These are phyloP conservation scores for Medicago truncatula DNA, from an alignment of 306 rosid species.

Conservation along the genomic window MtrunA17r5.0-ANR NC_053044.1:51357501-51358000, in stretches of 20 bases:
- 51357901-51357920: constrained; percentile 89
- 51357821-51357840: constrained; percentile 66
- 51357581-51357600: constrained; percentile 52
- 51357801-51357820: constrained; percentile 69
- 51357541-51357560: constrained; percentile 55
- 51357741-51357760: constrained; percentile 46
- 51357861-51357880: constrained; percentile 87
- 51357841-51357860: constrained; percentile 65
- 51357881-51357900: constrained; percentile 97
- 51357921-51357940: constrained; percentile 63
- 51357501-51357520: constrained; percentile 49
- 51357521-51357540: constrained; percentile 46
- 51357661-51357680: constrained; percentile 55
- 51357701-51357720: constrained; percentile 46
- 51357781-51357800: constrained; percentile 57
- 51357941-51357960: constrained; percentile 28
- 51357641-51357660: constrained; percentile 48
- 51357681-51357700: constrained; percentile 47
- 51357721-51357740: constrained; percentile 51
- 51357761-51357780: constrained; percentile 46
- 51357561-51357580: constrained; percentile 42
- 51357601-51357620: constrained; percentile 48
- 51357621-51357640: constrained; percentile 48
- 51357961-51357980: constrained; percentile 34
- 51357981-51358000: constrained; percentile 31